phyloP scores from a whole-genome alignment of 2,329 filamentous ascomycete genomes.

The Pestalotiopsis sp. region DNA sequence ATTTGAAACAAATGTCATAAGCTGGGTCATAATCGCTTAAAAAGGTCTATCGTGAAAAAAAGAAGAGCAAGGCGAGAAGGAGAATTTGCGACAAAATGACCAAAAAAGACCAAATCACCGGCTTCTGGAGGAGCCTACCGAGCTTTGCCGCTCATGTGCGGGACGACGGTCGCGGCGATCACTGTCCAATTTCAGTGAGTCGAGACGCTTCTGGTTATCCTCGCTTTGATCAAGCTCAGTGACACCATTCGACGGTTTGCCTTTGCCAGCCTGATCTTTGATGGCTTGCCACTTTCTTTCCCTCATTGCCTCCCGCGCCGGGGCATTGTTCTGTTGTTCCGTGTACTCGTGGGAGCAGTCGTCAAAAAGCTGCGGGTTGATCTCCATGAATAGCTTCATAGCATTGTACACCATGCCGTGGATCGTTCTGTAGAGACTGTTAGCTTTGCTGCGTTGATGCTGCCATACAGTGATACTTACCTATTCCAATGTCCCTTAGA shows the following conservation, averaged over 20 bases:
- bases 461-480: constrained; percentile 52
- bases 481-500: constrained; percentile 99
- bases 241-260: constrained; percentile 50
- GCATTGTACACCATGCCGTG: constrained; percentile 99
- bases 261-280: constrained; percentile 75
- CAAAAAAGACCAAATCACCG: constrained; percentile 38
- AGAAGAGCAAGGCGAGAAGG: constrained; percentile 21
- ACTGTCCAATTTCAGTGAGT: constrained; percentile 87
- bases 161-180: constrained; percentile 61
- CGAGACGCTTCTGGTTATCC: constrained; percentile 83
- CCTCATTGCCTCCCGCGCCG: constrained; percentile 79
- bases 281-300: constrained; percentile 90
- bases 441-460: constrained; percentile 20
- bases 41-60: constrained; percentile 27
- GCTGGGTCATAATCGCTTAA: constrained; percentile 29
- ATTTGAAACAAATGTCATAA: constrained; percentile 14
- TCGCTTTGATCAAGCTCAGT: constrained; percentile 78
- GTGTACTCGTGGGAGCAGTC: constrained; percentile 99
- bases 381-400: constrained; percentile 99
- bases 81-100: constrained; percentile 20
- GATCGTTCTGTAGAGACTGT: constrained; percentile 71
- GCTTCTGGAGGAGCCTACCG: constrained; percentile 56
- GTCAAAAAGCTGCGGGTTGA: constrained; percentile 97
- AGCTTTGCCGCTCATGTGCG: constrained; percentile 63
- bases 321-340: constrained; percentile 90